Conservation (phyloP, 805 yeast genomes). For the Kuraishia piskuri region DNA sequence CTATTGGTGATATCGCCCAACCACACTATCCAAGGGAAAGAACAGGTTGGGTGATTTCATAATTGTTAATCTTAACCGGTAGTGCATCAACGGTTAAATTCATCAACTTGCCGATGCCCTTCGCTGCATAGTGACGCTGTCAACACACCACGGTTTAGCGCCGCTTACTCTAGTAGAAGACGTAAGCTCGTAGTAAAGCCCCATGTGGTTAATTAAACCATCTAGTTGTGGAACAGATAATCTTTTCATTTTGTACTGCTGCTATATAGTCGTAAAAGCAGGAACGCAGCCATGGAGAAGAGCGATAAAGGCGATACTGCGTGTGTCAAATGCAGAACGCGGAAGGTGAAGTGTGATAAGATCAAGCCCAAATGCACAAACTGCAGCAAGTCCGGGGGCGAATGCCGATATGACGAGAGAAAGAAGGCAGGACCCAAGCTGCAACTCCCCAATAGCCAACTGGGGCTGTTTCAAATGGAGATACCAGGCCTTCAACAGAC, state of each 20-base stretch:
- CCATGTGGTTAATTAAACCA: too few species aligned
- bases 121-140: neutral
- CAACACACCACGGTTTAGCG: neutral
- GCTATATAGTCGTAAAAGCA: too few species aligned
- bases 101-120: neutral
- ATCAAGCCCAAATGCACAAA: slow-evolving; percentile 16
- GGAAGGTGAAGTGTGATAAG: slow-evolving; percentile 23
- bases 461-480: neutral
- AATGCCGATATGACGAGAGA: slow-evolving; percentile 18
- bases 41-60: too few species aligned
- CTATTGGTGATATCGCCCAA: too few species aligned
- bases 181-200: too few species aligned
- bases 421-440: slow-evolving; percentile 25
- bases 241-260: neutral
- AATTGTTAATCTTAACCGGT: neutral
- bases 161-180: too few species aligned
- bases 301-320: slow-evolving; percentile 10
- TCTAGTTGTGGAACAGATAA: too few species aligned
- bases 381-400: slow-evolving; percentile 11
- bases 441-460: neutral
- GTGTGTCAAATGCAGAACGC: slow-evolving; percentile 21
- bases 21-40: too few species aligned
- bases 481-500: neutral
- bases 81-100: neutral
- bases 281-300: neutral